A percentile compares a stretch with the other conserved stretches of the same genome.
Evolutionary conservation across 1,139 yeast species (phyloP).

Genomic region (Komagataea norvegica): DNA sequence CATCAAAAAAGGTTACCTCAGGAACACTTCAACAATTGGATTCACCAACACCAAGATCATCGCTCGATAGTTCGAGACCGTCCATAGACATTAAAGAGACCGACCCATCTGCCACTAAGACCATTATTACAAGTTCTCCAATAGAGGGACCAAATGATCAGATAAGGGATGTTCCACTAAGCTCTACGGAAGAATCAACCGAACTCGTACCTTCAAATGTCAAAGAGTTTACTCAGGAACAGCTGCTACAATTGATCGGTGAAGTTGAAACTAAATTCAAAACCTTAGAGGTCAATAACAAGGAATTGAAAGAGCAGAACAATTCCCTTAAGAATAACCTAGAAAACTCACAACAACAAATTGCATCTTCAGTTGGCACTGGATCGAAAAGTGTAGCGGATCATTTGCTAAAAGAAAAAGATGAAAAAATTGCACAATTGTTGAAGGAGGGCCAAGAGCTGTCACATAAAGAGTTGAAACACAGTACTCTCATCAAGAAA

Average conservation of each 20-base stretch:
- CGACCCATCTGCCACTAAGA: background rate
- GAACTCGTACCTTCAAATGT: slow-evolving; percentile 21
- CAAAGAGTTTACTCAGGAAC: slow-evolving; percentile 17
- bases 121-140: too few relatives aligned
- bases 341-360: too few relatives aligned
- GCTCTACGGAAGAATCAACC: background rate
- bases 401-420: slow-evolving; percentile 29
- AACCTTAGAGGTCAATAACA: slow-evolving; percentile 15
- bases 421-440: slow-evolving; percentile 40
- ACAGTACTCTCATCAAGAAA: slow-evolving; percentile 62
- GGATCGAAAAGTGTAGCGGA: slow-evolving; percentile 9
- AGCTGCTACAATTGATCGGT: slow-evolving; percentile 20
- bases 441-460: slow-evolving; percentile 76
- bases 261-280: slow-evolving; percentile 19
- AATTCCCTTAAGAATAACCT: slow-evolving; percentile 17
- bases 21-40: slow-evolving; percentile 1
- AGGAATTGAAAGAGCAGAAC: slow-evolving; percentile 17
- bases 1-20: slow-evolving; percentile 3
- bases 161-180: too few relatives aligned
- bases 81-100: slow-evolving; percentile 8
- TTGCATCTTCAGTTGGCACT: too few relatives aligned
- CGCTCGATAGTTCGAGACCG: slow-evolving; percentile 10
- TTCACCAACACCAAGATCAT: slow-evolving; percentile 8
- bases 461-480: slow-evolving; percentile 67
- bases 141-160: too few relatives aligned